Conservation (phyloP, 228 moss, liverwort and hornwort genomes). For the Sphagnum fallax region DNA sequence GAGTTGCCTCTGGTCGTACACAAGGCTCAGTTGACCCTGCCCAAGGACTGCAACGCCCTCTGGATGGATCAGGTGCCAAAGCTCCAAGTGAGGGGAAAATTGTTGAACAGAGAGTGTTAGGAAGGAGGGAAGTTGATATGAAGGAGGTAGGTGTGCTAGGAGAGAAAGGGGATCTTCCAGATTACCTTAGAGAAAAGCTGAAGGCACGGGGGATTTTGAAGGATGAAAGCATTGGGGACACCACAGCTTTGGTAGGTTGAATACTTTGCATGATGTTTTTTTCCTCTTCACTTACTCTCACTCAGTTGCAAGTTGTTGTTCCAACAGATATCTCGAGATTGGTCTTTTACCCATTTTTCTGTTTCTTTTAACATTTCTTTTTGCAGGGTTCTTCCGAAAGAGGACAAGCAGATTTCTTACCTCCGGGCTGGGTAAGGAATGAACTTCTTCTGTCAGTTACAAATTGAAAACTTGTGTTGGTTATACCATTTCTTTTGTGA, state of each 20-base stretch:
- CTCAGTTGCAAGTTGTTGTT: neutral
- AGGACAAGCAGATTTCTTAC: slow-evolving; percentile 40
- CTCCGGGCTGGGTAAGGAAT: slow-evolving; percentile 81
- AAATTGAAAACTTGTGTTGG: too few relatives aligned
- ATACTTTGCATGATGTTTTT: neutral
- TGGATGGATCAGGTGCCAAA: slow-evolving; percentile 29
- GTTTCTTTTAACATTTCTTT: neutral
- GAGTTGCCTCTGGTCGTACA: slow-evolving; percentile 34
- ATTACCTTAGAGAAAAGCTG: slow-evolving; percentile 78
- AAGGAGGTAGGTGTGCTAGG: slow-evolving; percentile 36
- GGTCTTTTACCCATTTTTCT: neutral
- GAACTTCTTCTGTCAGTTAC: neutral
- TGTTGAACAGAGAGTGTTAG: slow-evolving; percentile 35
- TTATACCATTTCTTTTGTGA: too few relatives aligned
- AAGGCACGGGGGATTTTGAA: slow-evolving; percentile 87
- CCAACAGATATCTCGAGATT: neutral
- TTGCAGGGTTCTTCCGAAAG: slow-evolving; percentile 50
- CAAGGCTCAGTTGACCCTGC: slow-evolving; percentile 36
- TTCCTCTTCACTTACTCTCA: neutral
- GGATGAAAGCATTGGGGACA: slow-evolving; percentile 34
- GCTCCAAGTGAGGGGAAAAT: slow-evolving; percentile 18
- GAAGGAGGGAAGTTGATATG: slow-evolving; percentile 26
- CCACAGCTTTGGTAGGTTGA: slow-evolving; percentile 36
- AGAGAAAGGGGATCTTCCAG: slow-evolving; percentile 62
- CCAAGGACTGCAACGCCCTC: slow-evolving; percentile 44